A percentile compares a stretch with the other conserved stretches of the same genome.
These are phyloP conservation scores for Macrophomina tecta DNA, from an alignment of 2,329 filamentous ascomycete genomes.

Conservation along the genomic window DNA sequence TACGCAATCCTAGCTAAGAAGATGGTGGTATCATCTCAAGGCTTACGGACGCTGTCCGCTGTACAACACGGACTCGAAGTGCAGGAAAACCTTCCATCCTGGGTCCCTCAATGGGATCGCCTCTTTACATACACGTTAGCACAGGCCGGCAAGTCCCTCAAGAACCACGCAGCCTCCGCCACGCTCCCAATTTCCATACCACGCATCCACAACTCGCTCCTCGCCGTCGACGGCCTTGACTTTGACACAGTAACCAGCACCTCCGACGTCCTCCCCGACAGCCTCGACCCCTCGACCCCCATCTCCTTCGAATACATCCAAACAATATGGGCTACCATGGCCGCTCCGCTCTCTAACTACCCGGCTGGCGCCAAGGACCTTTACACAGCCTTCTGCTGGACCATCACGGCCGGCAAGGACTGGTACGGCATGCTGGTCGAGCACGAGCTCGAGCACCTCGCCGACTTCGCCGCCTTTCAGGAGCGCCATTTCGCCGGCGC, in stretches of 20 bases:
- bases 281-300: not conserved
- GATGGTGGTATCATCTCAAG: constrained; percentile 5
- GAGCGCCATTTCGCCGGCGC: not conserved
- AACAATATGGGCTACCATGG: not conserved
- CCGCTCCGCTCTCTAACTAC: not conserved
- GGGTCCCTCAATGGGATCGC: constrained; percentile 30
- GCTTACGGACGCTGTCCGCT: constrained; percentile 28
- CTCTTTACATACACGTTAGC: constrained; percentile 27
- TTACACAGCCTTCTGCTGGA: constrained; percentile 28
- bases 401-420: constrained; percentile 30
- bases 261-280: constrained; percentile 4
- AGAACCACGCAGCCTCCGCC: not conserved
- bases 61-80: constrained; percentile 28
- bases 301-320: not conserved
- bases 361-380: not conserved
- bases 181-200: not conserved
- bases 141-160: constrained; percentile 4
- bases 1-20: constrained; percentile 23
- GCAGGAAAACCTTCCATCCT: constrained; percentile 24
- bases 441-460: constrained; percentile 18
- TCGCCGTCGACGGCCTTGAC: not conserved
- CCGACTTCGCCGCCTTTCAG: constrained; percentile 27
- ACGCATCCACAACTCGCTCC: not conserved
- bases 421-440: constrained; percentile 30
- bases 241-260: not conserved